Evolutionary conservation across 1,284 basidiomycete genomes (phyloP).

Genomic region (Pyrrhoderma lamaoense): DNA sequence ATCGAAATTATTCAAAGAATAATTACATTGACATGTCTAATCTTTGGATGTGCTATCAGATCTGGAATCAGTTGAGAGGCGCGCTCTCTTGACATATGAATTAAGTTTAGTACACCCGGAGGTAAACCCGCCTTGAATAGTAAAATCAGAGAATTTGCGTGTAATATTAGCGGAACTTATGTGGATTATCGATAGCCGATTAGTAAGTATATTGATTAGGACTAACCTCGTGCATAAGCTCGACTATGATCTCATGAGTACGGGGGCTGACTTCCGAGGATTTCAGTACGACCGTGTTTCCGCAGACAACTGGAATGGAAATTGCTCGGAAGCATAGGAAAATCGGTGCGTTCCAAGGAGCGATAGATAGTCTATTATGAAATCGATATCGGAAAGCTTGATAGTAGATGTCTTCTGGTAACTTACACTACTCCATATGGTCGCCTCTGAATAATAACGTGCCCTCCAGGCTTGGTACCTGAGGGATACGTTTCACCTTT

Average conservation of each 20-base stretch:
- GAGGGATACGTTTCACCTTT: slow-evolving; percentile 28
- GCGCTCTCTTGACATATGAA: slow-evolving; percentile 43
- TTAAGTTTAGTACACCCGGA: slow-evolving; percentile 49
- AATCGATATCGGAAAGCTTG: not conserved
- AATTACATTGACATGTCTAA: slow-evolving; percentile 40
- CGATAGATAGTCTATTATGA: slow-evolving; percentile 19
- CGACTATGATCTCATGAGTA: slow-evolving; percentile 41
- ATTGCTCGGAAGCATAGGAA: slow-evolving; percentile 42
- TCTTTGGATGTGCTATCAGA: slow-evolving; percentile 46
- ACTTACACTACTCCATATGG: slow-evolving; percentile 29
- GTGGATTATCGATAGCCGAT: no score
- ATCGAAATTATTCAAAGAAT: not conserved
- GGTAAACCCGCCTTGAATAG: slow-evolving; percentile 53
- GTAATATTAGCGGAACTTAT: not conserved
- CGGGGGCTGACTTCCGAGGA: slow-evolving; percentile 50
- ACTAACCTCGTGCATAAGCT: slow-evolving; percentile 39
- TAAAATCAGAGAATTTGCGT: not conserved
- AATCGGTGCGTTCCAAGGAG: slow-evolving; percentile 39
- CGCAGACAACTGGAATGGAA: slow-evolving; percentile 48
- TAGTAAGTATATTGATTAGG: not conserved
- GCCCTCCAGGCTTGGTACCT: slow-evolving; percentile 24
- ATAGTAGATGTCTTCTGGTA: not conserved
- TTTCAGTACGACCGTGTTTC: slow-evolving; percentile 58
- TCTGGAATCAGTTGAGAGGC: slow-evolving; percentile 40
- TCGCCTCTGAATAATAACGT: slow-evolving; percentile 26